Conservation (phyloP, 257 asterid species). For the Nicotiana otophora region DNA sequence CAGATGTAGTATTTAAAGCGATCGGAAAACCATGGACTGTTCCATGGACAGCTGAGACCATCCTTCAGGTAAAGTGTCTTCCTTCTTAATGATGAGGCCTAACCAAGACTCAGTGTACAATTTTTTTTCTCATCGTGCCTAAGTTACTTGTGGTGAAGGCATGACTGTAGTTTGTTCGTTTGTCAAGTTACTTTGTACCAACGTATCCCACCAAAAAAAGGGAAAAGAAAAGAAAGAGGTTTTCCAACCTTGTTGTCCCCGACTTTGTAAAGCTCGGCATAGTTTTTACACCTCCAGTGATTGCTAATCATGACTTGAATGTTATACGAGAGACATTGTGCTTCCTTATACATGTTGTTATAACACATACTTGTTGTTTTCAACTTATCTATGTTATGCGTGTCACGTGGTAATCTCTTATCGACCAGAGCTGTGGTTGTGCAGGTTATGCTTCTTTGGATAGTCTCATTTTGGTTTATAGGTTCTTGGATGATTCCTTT, state of each 20-base stretch:
- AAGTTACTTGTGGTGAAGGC: not conserved
- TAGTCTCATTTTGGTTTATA: constrained; percentile 89
- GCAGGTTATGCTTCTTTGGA: constrained; percentile 94
- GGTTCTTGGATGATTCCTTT: constrained; percentile 98
- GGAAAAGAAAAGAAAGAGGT: not conserved
- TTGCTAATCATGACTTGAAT: not conserved
- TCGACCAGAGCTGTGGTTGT: not conserved
- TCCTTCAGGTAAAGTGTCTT: constrained; percentile 50
- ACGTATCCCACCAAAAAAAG: not conserved
- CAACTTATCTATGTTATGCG: not conserved
- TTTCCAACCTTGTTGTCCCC: not conserved
- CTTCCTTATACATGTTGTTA: not conserved
- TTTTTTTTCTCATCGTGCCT: not conserved
- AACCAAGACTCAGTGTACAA: not conserved
- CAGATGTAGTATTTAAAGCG: constrained; percentile 35
- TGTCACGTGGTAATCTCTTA: not conserved
- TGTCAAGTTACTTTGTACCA: not conserved
- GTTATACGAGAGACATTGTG: not conserved
- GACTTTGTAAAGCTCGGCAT: not conserved
- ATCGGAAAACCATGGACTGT: constrained; percentile 83
- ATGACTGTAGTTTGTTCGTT: not conserved
- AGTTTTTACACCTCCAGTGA: not conserved
- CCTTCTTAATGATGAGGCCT: not conserved
- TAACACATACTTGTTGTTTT: not conserved
- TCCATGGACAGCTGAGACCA: constrained; percentile 95